phyloP scores from a whole-genome alignment of 1,284 basidiomycete genomes.

The Naganishia cerealis region DNA sequence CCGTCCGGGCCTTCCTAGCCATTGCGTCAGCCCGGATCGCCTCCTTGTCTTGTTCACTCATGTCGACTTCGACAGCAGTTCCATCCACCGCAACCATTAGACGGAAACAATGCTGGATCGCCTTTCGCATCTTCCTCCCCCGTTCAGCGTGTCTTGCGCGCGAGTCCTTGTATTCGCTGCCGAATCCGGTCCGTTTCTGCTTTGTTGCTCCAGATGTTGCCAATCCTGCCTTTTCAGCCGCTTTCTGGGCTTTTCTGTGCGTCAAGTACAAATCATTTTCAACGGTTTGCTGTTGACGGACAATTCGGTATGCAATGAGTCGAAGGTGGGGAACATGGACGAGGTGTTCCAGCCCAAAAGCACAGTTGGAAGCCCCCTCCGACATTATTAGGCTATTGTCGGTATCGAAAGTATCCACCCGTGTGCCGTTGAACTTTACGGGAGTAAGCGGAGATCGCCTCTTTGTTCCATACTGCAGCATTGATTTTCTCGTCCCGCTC shows the following conservation, averaged over 20 bases:
- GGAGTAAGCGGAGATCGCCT: slow-evolving; percentile 20
- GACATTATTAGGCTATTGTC: background rate
- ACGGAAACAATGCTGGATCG: slow-evolving; percentile 25
- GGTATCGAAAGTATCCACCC: background rate
- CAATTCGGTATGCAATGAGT: slow-evolving; percentile 24
- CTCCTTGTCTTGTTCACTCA: slow-evolving; percentile 18
- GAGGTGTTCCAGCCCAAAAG: slow-evolving; percentile 29
- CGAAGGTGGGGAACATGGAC: slow-evolving; percentile 29
- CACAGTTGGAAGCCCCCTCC: slow-evolving; percentile 2
- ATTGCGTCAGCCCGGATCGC: slow-evolving; percentile 5
- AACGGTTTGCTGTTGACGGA: slow-evolving; percentile 22
- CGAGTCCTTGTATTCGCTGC: slow-evolving; percentile 3
- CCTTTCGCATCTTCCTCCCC: slow-evolving; percentile 24
- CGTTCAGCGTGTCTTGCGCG: slow-evolving; percentile 15
- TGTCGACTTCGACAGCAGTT: slow-evolving; percentile 16
- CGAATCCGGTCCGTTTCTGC: slow-evolving; percentile 1
- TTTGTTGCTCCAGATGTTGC: background rate
- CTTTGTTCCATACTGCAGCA: background rate
- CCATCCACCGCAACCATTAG: slow-evolving; percentile 20
- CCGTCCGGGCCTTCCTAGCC: background rate
- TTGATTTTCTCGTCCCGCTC: background rate
- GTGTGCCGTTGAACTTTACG: slow-evolving; percentile 19
- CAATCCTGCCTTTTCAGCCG: background rate
- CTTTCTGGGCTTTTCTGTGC: slow-evolving; percentile 12
- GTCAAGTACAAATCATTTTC: slow-evolving; percentile 17